A percentile compares a stretch with the other conserved stretches of the same genome.
Evolutionary conservation across 208 protist species (phyloP).

Genomic region (Crithidia thermophila): DNA sequence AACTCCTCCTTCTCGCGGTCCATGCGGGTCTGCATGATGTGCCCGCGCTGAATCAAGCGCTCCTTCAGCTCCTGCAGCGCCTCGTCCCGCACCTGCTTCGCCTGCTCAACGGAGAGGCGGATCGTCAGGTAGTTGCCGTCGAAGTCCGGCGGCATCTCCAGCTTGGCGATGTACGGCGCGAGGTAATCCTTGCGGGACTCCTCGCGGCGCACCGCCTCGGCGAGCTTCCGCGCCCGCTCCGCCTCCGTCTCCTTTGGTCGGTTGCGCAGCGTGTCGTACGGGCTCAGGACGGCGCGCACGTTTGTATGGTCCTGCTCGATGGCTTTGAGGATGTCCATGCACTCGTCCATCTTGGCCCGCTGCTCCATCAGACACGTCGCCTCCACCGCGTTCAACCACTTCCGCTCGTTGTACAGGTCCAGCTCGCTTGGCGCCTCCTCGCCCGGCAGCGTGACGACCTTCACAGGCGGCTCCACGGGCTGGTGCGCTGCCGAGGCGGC

Average conservation of each 20-base stretch:
- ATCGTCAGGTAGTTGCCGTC: conserved; percentile 82
- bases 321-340: conserved; percentile 58
- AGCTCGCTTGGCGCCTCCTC: conserved; percentile 65
- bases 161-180: conserved; percentile 89
- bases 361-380: conserved; percentile 61
- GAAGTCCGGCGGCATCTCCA: conserved; percentile 64
- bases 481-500: conserved; percentile 41
- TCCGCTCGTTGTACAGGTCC: conserved; percentile 84
- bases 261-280: conserved; percentile 92
- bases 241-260: conserved; percentile 83
- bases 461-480: conserved; percentile 45
- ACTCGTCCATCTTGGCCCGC: conserved; percentile 54
- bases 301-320: conserved; percentile 50
- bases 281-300: conserved; percentile 50
- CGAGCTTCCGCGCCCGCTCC: conserved; percentile 67
- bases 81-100: conserved; percentile 82
- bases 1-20: conserved; percentile 91
- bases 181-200: conserved; percentile 90
- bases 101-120: conserved; percentile 69
- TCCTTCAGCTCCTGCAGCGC: conserved; percentile 89
- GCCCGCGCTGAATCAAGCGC: conserved; percentile 87
- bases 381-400: conserved; percentile 75
- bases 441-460: conserved; percentile 73
- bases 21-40: conserved; percentile 92
- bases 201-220: conserved; percentile 65